Percentiles rank a stretch among this genome's conserved stretches.
phyloP scores from a whole-genome alignment of 2,329 filamentous ascomycete genomes.

The Aureobasidium musti region DNA sequence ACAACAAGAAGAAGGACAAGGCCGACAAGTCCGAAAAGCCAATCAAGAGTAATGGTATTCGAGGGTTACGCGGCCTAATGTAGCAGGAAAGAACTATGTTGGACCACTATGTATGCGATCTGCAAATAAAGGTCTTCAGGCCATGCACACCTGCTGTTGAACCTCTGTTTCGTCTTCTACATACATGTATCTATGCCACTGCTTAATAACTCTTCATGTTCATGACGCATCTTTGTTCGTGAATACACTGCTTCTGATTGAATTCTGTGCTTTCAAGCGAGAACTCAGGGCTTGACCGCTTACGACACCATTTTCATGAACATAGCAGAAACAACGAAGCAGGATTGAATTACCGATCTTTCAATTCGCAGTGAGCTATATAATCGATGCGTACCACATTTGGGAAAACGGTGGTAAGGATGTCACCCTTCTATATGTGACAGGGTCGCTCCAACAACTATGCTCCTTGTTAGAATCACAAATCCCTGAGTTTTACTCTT shows the following conservation, averaged over 20 bases:
- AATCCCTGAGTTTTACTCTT: neutral
- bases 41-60: conserved; percentile 7
- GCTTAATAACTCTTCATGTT: neutral
- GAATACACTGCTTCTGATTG: too few species aligned
- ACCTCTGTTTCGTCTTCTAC: neutral
- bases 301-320: too few species aligned
- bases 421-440: neutral
- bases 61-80: conserved; percentile 26
- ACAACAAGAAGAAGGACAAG: conserved; percentile 53
- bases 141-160: neutral
- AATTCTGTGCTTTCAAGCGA: too few species aligned
- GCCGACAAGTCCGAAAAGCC: conserved; percentile 35
- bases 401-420: neutral
- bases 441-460: neutral
- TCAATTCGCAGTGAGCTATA: too few species aligned
- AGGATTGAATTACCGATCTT: too few species aligned
- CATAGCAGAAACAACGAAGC: too few species aligned
- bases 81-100: neutral
- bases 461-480: neutral
- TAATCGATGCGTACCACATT: too few species aligned
- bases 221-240: too few species aligned
- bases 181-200: neutral
- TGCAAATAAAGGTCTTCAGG: neutral
- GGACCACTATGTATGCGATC: neutral
- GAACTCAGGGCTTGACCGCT: too few species aligned